These are phyloP conservation scores for Conoideocrella luteorostrata DNA, from an alignment of 2,329 filamentous ascomycete genomes.

Conservation along the genomic window DNA sequence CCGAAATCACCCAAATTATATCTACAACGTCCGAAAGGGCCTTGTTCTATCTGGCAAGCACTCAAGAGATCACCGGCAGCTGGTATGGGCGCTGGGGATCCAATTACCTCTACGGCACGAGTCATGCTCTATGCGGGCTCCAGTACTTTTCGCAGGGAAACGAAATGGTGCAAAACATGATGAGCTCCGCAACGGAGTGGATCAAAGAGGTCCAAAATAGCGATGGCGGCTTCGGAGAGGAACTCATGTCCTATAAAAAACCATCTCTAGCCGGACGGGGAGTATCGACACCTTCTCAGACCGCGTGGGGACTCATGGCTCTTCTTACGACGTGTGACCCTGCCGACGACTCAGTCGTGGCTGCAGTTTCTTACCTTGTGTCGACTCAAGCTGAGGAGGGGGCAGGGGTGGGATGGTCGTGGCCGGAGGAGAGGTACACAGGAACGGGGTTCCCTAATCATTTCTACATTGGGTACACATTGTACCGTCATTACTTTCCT, in stretches of 20 bases:
- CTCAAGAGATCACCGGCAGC: slow-evolving; percentile 1
- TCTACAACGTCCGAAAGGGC: not conserved
- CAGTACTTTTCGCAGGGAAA: not conserved
- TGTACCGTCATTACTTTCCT: slow-evolving; percentile 8
- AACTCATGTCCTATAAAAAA: slow-evolving; percentile 4
- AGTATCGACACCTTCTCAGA: slow-evolving; percentile 8
- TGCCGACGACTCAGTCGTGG: not conserved
- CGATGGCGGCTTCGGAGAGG: slow-evolving; percentile 9
- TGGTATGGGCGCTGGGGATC: slow-evolving; percentile 9
- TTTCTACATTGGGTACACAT: slow-evolving; percentile 7
- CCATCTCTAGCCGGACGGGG: slow-evolving; percentile 4
- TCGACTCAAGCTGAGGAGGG: not conserved
- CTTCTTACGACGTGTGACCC: not conserved
- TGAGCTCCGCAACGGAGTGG: not conserved
- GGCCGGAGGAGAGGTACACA: slow-evolving; percentile 3
- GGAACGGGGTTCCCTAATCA: slow-evolving; percentile 5
- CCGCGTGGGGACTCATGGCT: slow-evolving; percentile 5
- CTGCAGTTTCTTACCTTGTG: not conserved
- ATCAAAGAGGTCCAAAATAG: slow-evolving; percentile 5
- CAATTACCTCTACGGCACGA: slow-evolving; percentile 9
- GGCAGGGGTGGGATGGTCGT: not conserved
- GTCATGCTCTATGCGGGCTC: slow-evolving; percentile 5
- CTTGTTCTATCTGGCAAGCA: slow-evolving; percentile 1
- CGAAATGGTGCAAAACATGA: not conserved
- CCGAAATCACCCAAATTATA: not conserved